Base-by-base conservation (phyloP, 495 filamentous ascomycete genomes). In the Hypoxylon trugodes region DNA sequence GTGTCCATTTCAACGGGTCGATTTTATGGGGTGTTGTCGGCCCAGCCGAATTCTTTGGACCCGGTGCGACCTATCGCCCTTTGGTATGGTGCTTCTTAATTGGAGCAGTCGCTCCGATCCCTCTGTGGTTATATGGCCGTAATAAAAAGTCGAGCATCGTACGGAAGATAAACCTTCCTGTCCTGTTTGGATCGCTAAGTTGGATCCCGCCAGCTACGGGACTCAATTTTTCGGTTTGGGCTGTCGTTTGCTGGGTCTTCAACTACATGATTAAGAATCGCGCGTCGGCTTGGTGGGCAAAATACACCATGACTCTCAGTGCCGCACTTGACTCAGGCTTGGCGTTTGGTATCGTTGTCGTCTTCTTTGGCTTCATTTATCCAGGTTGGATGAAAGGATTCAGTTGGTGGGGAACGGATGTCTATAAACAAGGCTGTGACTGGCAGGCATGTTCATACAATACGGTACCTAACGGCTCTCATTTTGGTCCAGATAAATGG, bases 21-120 rank as follows among this genome's bases (percentile, higher is more conserved):
- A 90, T 96, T 41, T 82, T 96, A 21, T 96, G 92, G 92, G 92
- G 92, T 24, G 90, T 94, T 15, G 89, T 95, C 25, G 91, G 91
- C 0, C 91, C 90, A 0, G 60, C 74, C 45, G 82, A 90, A 42
- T 92, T 94, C 79, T 95, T 94, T 63, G 91, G 91, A 0, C 80
- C 81, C 5, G 78, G 77, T 30, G 88, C 89, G 9, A 85, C 90
- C 1, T 96, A 96, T 58, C 80, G 84, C 4, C 71, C 77, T 5
- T 78, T 92, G 0, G 76, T 91, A 12, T 93, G 89, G 89, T 90
- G 87, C n/a, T 94, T 95, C 66, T 78, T 85, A 6, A 66, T 91
- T 40, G 91, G 91, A 25, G 88, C 87, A 18, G 55, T 92, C 26
- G 81, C 89, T 0, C 91, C 91, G 1, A 72, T 92, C 16, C 72